A percentile compares a stretch with the other conserved stretches of the same genome.
phyloP scores from a whole-genome alignment of 2,329 filamentous ascomycete genomes.

The Colletotrichum gigasporum region DNA sequence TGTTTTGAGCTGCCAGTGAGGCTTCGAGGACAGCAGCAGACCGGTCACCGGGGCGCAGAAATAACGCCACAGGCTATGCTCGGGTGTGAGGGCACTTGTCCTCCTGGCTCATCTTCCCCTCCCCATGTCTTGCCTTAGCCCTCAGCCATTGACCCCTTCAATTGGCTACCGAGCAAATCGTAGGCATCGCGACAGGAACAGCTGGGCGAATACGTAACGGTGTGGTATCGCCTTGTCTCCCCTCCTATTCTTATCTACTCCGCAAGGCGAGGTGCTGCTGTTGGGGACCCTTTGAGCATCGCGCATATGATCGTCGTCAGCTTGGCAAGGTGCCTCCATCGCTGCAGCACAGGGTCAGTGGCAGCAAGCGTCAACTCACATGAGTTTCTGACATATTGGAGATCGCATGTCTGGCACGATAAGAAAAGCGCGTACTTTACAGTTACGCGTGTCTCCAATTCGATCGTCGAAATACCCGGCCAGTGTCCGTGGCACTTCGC shows the following conservation, averaged over 20 bases:
- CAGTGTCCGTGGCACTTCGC: background rate
- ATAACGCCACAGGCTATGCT: slow-evolving; percentile 12
- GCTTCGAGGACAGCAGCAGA: background rate
- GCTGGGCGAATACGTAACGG: slow-evolving; percentile 5
- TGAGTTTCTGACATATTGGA: background rate
- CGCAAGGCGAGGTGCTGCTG: too few relatives aligned
- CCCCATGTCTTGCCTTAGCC: too few relatives aligned
- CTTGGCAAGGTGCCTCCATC: slow-evolving; percentile 14
- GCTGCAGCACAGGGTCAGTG: background rate
- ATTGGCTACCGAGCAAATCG: background rate
- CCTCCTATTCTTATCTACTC: too few relatives aligned
- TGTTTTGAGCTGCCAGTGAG: background rate
- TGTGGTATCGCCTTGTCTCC: too few relatives aligned
- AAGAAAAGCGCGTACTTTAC: background rate
- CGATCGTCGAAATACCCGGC: background rate
- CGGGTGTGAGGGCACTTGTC: background rate
- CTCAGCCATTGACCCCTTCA: background rate
- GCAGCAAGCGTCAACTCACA: background rate
- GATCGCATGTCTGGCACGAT: background rate
- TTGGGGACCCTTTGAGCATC: background rate
- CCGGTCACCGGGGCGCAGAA: background rate
- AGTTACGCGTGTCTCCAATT: background rate
- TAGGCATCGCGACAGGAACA: background rate
- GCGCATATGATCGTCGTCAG: slow-evolving; percentile 12
- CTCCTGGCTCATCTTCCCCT: too few relatives aligned